Evolutionary conservation across 257 asterid species (phyloP), one percentile per base, ranked within the genome.

Genomic region (Craterostigma plantagineum): DNA sequence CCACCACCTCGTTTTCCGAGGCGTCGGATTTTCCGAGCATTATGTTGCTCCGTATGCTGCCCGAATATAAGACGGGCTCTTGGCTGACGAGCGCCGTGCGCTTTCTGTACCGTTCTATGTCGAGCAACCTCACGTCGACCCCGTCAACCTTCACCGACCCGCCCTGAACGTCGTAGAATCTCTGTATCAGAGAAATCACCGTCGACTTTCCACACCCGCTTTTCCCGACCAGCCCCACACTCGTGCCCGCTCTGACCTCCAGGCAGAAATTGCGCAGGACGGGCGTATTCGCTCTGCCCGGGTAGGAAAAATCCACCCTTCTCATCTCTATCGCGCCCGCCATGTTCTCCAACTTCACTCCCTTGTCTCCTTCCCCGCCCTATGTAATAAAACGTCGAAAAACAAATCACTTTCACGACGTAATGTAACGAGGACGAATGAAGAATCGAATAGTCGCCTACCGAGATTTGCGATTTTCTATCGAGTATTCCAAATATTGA

Each of bases 181-280:
- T 49, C 48, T 86, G 80, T 7, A 81, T 67, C 18, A 86, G 63
- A 38, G 79, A 71, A 4, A 86, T 67, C 12, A 81, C 65, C 1
- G 92, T 81, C 0, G 97, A 86, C 33, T 86, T 86, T 0, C 97
- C 97, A 0, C 87, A 86, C 0, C 97, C 97, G 34, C 97, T 86
- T 34, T 78, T 87, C 11, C 97, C 97, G 0, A 86, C 94, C 18
- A 86, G 23, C 1, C 94, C 94, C 2, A 92, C 78, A 14, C 94
- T 67, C 52, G 73, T 76, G 9, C 93, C 85, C 0, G 93, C 78
- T 47, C 71, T 75, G 4, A 78, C 76, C 10, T 49, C 46, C 1
- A 86, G 57, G 3, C 93, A 73, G 11, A 86, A 86, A 33, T 70
- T 73, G 42, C 60, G 70, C 14, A 86, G 73, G 45, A 86, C 71